These are phyloP conservation scores for Calonectria pseudoturangicola DNA, from an alignment of 2,329 filamentous ascomycete species.

Conservation along the genomic window DNA sequence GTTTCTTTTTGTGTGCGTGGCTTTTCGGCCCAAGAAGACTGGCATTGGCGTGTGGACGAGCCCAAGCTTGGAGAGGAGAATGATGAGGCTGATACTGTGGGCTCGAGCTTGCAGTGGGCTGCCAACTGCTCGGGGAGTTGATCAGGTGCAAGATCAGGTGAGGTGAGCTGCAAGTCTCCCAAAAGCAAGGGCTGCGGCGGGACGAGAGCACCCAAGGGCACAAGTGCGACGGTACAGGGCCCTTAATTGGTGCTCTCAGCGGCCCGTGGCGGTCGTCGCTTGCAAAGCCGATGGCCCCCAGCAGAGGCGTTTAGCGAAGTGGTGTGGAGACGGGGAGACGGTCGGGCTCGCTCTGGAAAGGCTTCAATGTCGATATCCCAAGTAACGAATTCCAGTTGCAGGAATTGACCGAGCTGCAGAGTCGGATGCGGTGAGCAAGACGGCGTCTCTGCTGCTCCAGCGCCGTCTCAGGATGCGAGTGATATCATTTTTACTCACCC, in stretches of 20 bases:
- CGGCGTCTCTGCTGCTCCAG: background rate
- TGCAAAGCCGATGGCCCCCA: background rate
- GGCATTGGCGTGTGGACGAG: background rate
- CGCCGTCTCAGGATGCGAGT: background rate
- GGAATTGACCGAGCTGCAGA: conserved; percentile 28
- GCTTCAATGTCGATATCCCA: background rate
- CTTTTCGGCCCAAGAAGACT: background rate
- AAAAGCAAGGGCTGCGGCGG: background rate
- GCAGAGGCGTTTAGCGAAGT: conserved; percentile 20
- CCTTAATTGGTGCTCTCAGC: conserved; percentile 26
- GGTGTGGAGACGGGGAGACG: conserved; percentile 21
- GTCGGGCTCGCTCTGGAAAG: background rate
- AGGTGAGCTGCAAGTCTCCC: conserved; percentile 20
- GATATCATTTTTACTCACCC: conserved; percentile 5
- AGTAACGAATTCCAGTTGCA: conserved; percentile 30
- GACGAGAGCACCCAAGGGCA: conserved; percentile 14
- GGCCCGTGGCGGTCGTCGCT: conserved; percentile 18
- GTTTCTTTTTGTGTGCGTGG: background rate
- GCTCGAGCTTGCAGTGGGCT: background rate
- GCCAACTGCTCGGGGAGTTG: conserved; percentile 43
- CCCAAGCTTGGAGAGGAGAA: background rate
- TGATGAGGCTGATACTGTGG: conserved; percentile 22
- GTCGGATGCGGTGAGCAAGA: conserved; percentile 10
- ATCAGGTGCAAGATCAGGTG: conserved; percentile 40
- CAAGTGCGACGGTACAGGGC: too few species aligned